These are phyloP conservation scores for Microstegium vimineum DNA, from an alignment of 176 grass and related monocot genomes.

Conservation along the genomic window DNA sequence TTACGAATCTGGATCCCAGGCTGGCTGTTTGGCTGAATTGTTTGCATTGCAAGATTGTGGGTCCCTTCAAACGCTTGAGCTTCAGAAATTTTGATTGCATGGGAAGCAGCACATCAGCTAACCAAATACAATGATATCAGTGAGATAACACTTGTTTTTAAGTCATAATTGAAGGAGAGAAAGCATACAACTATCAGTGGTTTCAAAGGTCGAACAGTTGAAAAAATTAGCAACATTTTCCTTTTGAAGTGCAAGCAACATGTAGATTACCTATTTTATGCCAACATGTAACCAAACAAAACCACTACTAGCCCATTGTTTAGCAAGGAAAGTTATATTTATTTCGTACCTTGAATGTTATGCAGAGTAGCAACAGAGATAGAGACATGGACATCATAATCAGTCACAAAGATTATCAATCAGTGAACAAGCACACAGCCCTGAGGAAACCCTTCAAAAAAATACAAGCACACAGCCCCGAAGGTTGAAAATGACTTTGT, in stretches of 20 bases:
- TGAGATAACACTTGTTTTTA: background rate
- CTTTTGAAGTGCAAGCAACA: background rate
- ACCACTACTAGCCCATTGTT: background rate
- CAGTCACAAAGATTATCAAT: background rate
- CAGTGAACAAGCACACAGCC: background rate
- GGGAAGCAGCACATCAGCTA: slow-evolving; percentile 7
- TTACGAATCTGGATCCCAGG: slow-evolving; percentile 18
- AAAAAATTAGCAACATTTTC: background rate
- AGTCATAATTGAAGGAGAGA: background rate
- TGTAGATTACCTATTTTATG: slow-evolving; percentile 1
- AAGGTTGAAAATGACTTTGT: too few species aligned
- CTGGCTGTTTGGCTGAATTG: background rate
- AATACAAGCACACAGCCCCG: too few species aligned
- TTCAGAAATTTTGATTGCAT: background rate
- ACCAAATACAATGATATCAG: slow-evolving; percentile 25
- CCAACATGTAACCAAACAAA: background rate
- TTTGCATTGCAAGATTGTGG: slow-evolving; percentile 29
- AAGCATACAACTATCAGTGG: background rate
- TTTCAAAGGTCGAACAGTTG: background rate
- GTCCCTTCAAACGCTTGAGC: slow-evolving; percentile 39
- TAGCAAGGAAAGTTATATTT: background rate
- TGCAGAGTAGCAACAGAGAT: background rate
- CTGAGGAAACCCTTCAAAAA: too few species aligned
- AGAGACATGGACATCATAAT: background rate
- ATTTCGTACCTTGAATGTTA: background rate